Base-by-base conservation (phyloP, 192 early-diverging fungal species). In the Spizellomyces punctatus region DNA sequence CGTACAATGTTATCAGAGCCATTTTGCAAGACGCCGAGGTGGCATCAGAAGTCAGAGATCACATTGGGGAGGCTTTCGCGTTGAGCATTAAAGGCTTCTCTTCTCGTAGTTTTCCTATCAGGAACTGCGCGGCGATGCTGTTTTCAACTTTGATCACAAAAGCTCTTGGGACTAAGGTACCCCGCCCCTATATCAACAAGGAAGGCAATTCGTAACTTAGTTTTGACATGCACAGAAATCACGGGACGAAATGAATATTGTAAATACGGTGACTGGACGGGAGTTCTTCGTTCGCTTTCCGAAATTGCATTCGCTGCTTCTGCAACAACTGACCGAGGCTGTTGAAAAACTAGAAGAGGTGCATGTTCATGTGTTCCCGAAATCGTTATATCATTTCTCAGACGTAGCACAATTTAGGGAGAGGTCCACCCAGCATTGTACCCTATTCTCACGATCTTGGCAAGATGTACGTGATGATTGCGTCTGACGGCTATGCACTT, bases 221-320 rank as follows among this genome's bases (percentile, higher is more conserved):
- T 36, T 36, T 27, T 63, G 60, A 36, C 27, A 36, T 36, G 3
- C 27, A 36, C 27, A 36, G 27, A 89, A 89, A 61, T 83, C 82
- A 5, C 85, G 83, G n/a, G 89, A 92, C 56, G 89, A 95, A 64
- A 83, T 88, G 43, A 80, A 88, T 66, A 82, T 82, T 4, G 79
- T 91, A 52, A 92, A 94, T 49, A 86, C 89, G 17, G 86, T 96
- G 22, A 93, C 94, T 4, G 91, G 89, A 0, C 88, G 93, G 27
- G 96, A 96, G 80, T 91, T 98, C 71, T 98, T 98, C 82, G 86
- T 89, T 5, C 88, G 93, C 17, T 93, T 92, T 74, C 95, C 94
- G 1, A 82, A 83, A 5, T 76, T 98, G 52, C 90, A 91, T 59
- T 82, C 87, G 17, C 90, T 93, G 73, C 79, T 98, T 48, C 80